phyloP scores from a whole-genome alignment of 164 flowering plant genomes.

The Piper betle region DNA sequence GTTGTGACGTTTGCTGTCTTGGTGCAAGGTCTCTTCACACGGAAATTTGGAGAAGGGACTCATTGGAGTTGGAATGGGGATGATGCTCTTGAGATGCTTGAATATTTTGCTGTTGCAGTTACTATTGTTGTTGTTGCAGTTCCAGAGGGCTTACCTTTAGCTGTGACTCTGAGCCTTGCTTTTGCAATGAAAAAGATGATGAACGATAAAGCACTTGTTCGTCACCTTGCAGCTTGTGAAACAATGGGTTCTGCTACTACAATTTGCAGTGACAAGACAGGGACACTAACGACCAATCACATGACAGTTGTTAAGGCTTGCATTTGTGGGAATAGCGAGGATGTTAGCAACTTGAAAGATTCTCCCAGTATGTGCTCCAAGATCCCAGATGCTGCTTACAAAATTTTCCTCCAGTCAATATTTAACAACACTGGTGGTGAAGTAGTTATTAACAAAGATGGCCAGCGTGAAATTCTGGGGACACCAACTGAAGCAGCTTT shows the following conservation, averaged over 20 bases:
- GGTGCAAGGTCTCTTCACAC: slow-evolving; percentile 51
- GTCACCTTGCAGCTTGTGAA: slow-evolving; percentile 87
- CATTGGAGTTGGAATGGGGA: slow-evolving; percentile 72
- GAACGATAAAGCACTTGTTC: slow-evolving; percentile 85
- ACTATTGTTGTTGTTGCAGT: slow-evolving; percentile 97
- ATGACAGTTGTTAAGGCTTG: slow-evolving; percentile 80
- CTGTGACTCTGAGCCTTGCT: slow-evolving; percentile 88
- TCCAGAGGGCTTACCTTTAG: slow-evolving; percentile 84
- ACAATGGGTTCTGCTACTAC: slow-evolving; percentile 91
- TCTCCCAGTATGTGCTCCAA: slow-evolving; percentile 17
- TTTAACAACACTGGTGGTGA: slow-evolving; percentile 90
- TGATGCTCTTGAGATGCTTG: slow-evolving; percentile 62
- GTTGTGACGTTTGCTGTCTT: slow-evolving; percentile 81
- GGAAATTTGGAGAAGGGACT: slow-evolving; percentile 50
- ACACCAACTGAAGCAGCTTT: slow-evolving; percentile 88
- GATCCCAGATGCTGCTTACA: slow-evolving; percentile 40
- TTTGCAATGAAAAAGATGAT: slow-evolving; percentile 98
- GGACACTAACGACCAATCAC: slow-evolving; percentile 27
- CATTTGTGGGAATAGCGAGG: slow-evolving; percentile 49
- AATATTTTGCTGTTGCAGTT: slow-evolving; percentile 81
- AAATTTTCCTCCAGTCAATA: slow-evolving; percentile 57
- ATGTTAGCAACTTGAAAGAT: slow-evolving; percentile 20
- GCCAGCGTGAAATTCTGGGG: slow-evolving; percentile 59
- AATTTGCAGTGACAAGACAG: slow-evolving; percentile 95
- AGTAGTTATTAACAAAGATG: slow-evolving; percentile 41